Percentiles rank a stretch among this genome's conserved stretches.
phyloP scores from a whole-genome alignment of 331 rosid species.

The Acacia pycnantha region DNA sequence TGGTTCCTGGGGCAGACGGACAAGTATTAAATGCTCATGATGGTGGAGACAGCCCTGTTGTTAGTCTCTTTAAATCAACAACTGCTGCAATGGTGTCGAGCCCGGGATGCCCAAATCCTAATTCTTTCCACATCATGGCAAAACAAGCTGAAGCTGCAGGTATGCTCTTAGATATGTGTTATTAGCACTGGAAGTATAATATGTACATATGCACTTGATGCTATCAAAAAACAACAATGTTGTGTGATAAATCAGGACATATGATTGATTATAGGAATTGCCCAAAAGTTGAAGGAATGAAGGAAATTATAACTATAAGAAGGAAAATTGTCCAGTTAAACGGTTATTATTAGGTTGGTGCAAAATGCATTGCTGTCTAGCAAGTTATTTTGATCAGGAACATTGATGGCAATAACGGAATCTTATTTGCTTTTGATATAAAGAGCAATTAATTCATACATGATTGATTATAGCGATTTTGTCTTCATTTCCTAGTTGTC shows the following conservation, averaged over 20 bases:
- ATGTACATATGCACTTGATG: neutral
- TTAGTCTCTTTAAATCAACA: slow-evolving; percentile 81
- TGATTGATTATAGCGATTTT: neutral
- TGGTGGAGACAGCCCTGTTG: slow-evolving; percentile 92
- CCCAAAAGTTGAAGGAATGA: slow-evolving; percentile 20
- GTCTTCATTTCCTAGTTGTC: neutral
- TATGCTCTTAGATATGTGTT: slow-evolving; percentile 29
- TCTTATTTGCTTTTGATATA: neutral
- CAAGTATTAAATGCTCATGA: slow-evolving; percentile 81
- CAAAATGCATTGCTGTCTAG: neutral
- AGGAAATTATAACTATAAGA: neutral
- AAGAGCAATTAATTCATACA: neutral
- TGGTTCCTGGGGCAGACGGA: slow-evolving; percentile 90
- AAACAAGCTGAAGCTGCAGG: slow-evolving; percentile 99
- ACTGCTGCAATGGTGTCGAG: slow-evolving; percentile 71
- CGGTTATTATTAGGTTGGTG: neutral
- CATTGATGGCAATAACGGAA: neutral
- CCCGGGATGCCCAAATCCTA: slow-evolving; percentile 66
- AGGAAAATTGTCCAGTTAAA: neutral
- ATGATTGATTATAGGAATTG: neutral
- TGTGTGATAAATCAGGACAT: neutral
- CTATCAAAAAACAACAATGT: neutral
- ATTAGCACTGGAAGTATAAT: slow-evolving; percentile 15
- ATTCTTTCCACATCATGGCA: slow-evolving; percentile 77
- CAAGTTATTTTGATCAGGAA: neutral